Evolutionary conservation across 306 rosid genomes (phyloP).

Genomic region (Hippophae tibetana): DNA sequence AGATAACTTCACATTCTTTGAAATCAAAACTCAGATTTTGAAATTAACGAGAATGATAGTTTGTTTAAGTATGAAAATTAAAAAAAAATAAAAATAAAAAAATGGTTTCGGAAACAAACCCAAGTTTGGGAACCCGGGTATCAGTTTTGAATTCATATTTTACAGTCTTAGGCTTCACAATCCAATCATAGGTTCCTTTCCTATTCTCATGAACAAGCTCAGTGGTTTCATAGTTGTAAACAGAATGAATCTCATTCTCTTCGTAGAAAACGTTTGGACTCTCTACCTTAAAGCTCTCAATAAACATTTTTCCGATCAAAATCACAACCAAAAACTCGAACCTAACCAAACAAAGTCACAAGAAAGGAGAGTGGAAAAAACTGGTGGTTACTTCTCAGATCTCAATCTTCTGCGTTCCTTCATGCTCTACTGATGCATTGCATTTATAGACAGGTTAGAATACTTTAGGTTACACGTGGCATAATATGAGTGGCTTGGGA

Average conservation of each 20-base stretch:
- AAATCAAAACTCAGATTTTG: neutral
- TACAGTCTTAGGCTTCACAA: slow-evolving; percentile 74
- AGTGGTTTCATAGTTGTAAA: slow-evolving; percentile 79
- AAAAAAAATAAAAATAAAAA: neutral
- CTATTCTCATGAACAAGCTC: slow-evolving; percentile 82
- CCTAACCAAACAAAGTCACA: neutral
- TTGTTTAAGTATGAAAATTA: neutral
- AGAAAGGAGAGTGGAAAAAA: neutral
- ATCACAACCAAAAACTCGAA: neutral
- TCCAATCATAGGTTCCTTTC: slow-evolving; percentile 83
- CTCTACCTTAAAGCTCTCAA: slow-evolving; percentile 81
- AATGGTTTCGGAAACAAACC: slow-evolving; percentile 34
- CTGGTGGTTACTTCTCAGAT: neutral
- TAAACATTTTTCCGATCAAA: slow-evolving; percentile 41
- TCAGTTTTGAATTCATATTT: slow-evolving; percentile 71
- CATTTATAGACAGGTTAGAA: slow-evolving; percentile 27
- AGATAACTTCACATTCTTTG: neutral
- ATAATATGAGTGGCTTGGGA: neutral
- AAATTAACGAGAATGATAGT: too few relatives aligned
- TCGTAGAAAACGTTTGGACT: slow-evolving; percentile 70
- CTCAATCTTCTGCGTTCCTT: neutral
- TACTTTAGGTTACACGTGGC: slow-evolving; percentile 32
- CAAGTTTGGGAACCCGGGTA: slow-evolving; percentile 70
- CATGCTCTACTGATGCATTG: neutral
- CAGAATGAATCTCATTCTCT: slow-evolving; percentile 68